phyloP scores from a whole-genome alignment of 225 moss, liverwort and hornwort genomes.

The Rhytidiadelphus loreus region DNA sequence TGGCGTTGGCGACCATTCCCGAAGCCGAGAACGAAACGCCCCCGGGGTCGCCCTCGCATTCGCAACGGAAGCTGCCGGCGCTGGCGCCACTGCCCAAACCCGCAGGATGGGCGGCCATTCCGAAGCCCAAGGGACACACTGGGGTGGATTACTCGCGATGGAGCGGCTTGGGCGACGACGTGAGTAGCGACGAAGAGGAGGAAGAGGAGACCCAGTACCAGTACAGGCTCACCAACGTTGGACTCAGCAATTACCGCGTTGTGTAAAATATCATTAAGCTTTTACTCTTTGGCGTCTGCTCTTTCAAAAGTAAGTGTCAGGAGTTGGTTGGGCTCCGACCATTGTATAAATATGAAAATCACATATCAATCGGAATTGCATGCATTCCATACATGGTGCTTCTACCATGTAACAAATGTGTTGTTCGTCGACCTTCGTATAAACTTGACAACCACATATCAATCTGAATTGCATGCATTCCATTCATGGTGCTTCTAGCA shows the following conservation, averaged over 20 bases:
- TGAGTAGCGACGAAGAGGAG: conserved; percentile 82
- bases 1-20: conserved; percentile 74
- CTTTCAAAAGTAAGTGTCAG: background rate
- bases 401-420: background rate
- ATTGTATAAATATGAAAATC: conserved; percentile 19
- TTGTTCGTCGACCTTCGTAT: background rate
- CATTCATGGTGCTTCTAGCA: background rate
- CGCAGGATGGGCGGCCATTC: conserved; percentile 89
- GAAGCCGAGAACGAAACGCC: conserved; percentile 55
- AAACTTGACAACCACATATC: background rate
- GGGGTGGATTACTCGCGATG: conserved; percentile 87
- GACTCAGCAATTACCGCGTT: conserved; percentile 36
- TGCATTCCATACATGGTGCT: background rate
- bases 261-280: conserved; percentile 19
- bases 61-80: conserved; percentile 40
- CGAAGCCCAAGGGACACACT: conserved; percentile 84
- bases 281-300: background rate
- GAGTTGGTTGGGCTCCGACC: background rate
- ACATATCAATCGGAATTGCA: background rate
- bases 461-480: background rate
- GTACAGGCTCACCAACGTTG: conserved; percentile 48
- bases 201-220: conserved; percentile 73
- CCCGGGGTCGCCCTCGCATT: conserved; percentile 42
- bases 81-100: conserved; percentile 50
- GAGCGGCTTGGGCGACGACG: conserved; percentile 77